A percentile compares a stretch with the other conserved stretches of the same genome.
Conservation (phyloP, 2,329 filamentous ascomycete species). For the Talaromyces islandicus region DNA sequence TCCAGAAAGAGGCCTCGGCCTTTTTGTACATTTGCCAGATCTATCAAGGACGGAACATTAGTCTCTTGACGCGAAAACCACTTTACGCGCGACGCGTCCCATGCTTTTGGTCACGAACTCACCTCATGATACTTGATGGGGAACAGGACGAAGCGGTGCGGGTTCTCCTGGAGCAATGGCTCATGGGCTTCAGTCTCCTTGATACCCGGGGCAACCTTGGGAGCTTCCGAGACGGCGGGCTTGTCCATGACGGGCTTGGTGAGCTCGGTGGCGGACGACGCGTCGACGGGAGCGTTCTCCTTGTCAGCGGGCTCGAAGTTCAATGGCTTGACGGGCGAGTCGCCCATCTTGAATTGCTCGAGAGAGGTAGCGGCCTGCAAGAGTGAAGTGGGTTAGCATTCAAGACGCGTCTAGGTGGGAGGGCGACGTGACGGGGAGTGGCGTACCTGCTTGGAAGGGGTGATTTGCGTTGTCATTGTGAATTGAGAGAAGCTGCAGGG, state of each 20-base stretch:
- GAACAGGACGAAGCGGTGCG: slow-evolving; percentile 93
- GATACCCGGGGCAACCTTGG: slow-evolving; percentile 46
- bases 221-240: slow-evolving; percentile 26
- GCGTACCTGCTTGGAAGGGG: slow-evolving; percentile 66
- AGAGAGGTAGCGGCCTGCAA: slow-evolving; percentile 76
- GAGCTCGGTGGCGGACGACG: slow-evolving; percentile 51
- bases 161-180: slow-evolving; percentile 91
- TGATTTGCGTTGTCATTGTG: slow-evolving; percentile 71
- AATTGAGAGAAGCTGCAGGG: slow-evolving; percentile 12
- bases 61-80: slow-evolving; percentile 36
- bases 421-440: slow-evolving; percentile 31
- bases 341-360: slow-evolving; percentile 78
- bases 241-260: slow-evolving; percentile 50
- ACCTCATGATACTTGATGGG: slow-evolving; percentile 99
- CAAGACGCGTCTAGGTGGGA: slow-evolving; percentile 25
- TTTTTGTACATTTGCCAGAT: slow-evolving; percentile 99
- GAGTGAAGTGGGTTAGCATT: slow-evolving; percentile 33
- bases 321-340: slow-evolving; percentile 86
- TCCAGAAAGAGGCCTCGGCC: slow-evolving; percentile 99
- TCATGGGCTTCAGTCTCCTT: slow-evolving; percentile 72
- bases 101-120: slow-evolving; percentile 46
- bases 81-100: slow-evolving; percentile 62
- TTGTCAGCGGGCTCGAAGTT: slow-evolving; percentile 69
- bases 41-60: slow-evolving; percentile 43
- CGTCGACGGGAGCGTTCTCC: slow-evolving; percentile 64